Conservation (phyloP, 2,329 filamentous ascomycete species). For the Conoideocrella luteorostrata region DNA sequence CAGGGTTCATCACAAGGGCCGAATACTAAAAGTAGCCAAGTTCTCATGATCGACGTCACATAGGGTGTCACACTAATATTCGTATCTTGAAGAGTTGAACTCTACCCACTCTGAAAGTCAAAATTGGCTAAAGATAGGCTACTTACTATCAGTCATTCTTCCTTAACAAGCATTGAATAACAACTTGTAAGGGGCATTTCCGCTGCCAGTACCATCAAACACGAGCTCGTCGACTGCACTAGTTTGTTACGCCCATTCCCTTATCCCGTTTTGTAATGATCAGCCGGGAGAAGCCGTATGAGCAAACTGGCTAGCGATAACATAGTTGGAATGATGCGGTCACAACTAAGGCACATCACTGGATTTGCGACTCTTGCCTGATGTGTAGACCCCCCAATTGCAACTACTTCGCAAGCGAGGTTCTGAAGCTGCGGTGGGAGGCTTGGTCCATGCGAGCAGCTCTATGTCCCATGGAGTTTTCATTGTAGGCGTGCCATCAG, state of each 20-base stretch:
- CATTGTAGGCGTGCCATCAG: not conserved
- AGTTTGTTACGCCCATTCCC: not conserved
- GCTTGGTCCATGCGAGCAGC: conserved; percentile 3
- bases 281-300: not conserved
- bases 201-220: too few species aligned
- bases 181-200: too few species aligned
- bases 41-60: too few species aligned
- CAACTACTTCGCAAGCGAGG: too few species aligned
- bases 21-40: not conserved
- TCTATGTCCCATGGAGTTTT: not conserved
- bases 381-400: too few species aligned
- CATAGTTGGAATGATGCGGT: too few species aligned
- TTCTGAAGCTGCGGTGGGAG: too few species aligned
- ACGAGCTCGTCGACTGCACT: not conserved
- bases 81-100: too few species aligned
- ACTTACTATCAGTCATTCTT: too few species aligned
- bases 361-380: not conserved
- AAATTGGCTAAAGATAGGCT: too few species aligned
- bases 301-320: not conserved
- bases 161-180: too few species aligned
- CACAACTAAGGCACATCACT: not conserved
- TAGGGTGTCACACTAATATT: conserved; percentile 1
- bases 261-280: not conserved
- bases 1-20: conserved; percentile 2
- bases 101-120: too few species aligned